Percentiles rank a stretch among this genome's conserved stretches.
Evolutionary conservation across 305 asterid species (phyloP).

Genomic region (Fraxinus dipetala): DNA sequence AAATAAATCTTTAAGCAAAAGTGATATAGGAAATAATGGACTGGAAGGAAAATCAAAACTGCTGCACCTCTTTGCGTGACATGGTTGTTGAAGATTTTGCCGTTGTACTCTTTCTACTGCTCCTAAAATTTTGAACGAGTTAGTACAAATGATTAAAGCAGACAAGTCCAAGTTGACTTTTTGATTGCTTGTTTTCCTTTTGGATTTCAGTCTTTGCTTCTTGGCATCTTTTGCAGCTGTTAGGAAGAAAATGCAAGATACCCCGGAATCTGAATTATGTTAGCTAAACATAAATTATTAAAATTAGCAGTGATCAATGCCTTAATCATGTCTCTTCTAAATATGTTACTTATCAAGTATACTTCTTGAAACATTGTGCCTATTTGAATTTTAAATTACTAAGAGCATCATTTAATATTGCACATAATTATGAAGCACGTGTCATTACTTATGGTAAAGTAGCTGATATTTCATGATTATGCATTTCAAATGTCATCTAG

Average conservation of each 20-base stretch:
- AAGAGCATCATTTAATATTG: not conserved
- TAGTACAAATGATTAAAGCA: not conserved
- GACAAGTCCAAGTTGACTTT: not conserved
- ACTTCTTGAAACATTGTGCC: not conserved
- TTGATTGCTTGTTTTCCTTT: not conserved
- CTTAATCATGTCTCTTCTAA: not conserved
- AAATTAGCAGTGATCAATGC: not conserved
- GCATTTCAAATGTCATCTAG: not conserved
- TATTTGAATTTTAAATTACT: not conserved
- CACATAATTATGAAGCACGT: not conserved
- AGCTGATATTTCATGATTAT: not conserved
- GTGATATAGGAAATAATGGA: not conserved
- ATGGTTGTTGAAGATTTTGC: not conserved
- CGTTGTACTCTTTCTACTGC: not conserved
- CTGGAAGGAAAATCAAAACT: not conserved
- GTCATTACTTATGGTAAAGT: not conserved
- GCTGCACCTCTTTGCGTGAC: not conserved
- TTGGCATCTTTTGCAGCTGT: not conserved
- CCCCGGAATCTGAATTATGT: constrained; percentile 3
- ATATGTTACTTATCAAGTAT: not conserved
- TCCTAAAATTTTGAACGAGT: not conserved
- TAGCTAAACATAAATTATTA: not conserved
- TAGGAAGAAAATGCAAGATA: not conserved
- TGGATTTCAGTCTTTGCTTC: not conserved
- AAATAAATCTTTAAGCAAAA: not conserved